Conservation (phyloP, 202 grass and related monocot genomes). For the Dendrocalamus latiflorus region DNA sequence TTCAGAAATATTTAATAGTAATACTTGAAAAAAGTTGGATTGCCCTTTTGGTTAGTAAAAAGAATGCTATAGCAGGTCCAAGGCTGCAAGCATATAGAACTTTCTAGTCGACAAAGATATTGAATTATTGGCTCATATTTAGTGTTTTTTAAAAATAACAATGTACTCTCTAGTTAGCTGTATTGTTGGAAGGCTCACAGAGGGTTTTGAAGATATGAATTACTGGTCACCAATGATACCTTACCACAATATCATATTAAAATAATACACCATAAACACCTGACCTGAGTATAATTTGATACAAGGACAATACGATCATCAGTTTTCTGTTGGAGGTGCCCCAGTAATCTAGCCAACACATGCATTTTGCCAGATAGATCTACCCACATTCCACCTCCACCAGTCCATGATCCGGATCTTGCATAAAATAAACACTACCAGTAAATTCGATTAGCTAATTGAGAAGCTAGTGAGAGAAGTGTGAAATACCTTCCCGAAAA, state of each 20-base stretch:
- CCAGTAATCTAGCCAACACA: slow-evolving; percentile 82
- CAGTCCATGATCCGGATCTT: slow-evolving; percentile 96
- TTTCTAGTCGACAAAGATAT: slow-evolving; percentile 1
- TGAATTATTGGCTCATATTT: background rate
- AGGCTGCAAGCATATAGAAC: background rate
- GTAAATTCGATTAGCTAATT: slow-evolving; percentile 20
- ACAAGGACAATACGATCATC: slow-evolving; percentile 95
- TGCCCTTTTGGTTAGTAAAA: slow-evolving; percentile 21
- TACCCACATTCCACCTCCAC: slow-evolving; percentile 91
- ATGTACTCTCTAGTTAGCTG: background rate
- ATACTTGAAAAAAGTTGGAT: background rate
- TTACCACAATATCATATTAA: background rate
- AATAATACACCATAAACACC: slow-evolving; percentile 7
- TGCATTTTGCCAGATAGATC: slow-evolving; percentile 99
- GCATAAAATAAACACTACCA: slow-evolving; percentile 19
- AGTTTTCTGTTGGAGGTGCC: slow-evolving; percentile 78
- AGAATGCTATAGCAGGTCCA: background rate
- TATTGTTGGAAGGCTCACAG: background rate
- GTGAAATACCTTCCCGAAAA: slow-evolving; percentile 83
- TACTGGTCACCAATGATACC: background rate
- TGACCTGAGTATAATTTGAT: slow-evolving; percentile 98
- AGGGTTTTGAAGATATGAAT: slow-evolving; percentile 13
- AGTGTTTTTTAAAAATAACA: background rate
- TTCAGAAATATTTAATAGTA: slow-evolving; percentile 4
- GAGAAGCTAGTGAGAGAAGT: slow-evolving; percentile 23